Conservation (phyloP, 176 grass and related monocot genomes). For the Triticum turgidum region DNA sequence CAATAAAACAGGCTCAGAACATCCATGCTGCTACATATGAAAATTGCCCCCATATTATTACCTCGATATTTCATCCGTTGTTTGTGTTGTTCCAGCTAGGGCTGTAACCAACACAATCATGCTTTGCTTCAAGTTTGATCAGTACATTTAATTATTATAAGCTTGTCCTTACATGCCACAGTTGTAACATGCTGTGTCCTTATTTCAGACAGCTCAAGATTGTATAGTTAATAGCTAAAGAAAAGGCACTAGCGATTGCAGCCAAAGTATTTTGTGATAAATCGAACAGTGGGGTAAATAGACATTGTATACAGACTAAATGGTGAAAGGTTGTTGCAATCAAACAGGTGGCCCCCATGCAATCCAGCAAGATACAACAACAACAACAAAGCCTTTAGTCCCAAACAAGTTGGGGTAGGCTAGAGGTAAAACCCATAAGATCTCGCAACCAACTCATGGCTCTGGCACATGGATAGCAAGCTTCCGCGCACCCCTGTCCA, state of each 20-base stretch:
- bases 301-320: background rate
- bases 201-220: conserved; percentile 5
- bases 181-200: background rate
- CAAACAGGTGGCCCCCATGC: background rate
- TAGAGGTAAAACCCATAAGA: too few relatives aligned
- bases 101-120: background rate
- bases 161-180: background rate
- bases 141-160: background rate
- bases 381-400: too few relatives aligned
- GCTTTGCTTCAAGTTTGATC: background rate
- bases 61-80: background rate
- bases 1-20: conserved; percentile 19
- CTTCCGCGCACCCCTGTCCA: too few relatives aligned
- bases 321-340: background rate
- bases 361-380: conserved; percentile 10
- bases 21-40: conserved; percentile 8
- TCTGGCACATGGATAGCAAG: too few relatives aligned
- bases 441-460: too few relatives aligned
- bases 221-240: background rate
- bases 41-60: background rate
- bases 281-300: background rate
- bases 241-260: background rate
- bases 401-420: too few relatives aligned
- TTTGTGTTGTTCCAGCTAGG: background rate
- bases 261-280: conserved; percentile 4